Percentiles rank a stretch among this genome's conserved stretches.
phyloP scores from a whole-genome alignment of 129 eudicot genomes.

The Centaurea solstitialis region DNA sequence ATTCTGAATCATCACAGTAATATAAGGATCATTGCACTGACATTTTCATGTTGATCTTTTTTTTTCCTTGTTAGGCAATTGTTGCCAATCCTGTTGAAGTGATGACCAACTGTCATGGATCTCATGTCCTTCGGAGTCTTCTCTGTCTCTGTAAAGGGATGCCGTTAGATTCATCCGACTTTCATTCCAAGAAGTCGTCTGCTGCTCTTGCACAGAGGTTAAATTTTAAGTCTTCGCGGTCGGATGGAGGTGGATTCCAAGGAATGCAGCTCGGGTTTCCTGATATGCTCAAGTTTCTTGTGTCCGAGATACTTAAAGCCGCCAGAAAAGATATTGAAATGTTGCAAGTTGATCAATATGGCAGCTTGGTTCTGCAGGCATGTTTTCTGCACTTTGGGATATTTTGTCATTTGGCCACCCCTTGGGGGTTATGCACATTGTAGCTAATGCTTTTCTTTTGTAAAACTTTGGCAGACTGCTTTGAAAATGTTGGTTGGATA shows the following conservation, averaged over 20 bases:
- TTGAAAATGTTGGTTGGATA: slow-evolving; percentile 72
- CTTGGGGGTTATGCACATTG: not conserved
- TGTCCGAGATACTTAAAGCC: slow-evolving; percentile 68
- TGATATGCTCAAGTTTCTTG: slow-evolving; percentile 63
- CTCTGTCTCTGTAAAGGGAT: slow-evolving; percentile 90
- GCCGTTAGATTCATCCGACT: slow-evolving; percentile 69
- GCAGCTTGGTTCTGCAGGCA: slow-evolving; percentile 95
- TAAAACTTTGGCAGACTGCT: slow-evolving; percentile 62
- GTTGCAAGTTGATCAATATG: slow-evolving; percentile 74
- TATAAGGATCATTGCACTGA: not conserved
- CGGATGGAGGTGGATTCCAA: slow-evolving; percentile 32
- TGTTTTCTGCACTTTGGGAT: slow-evolving; percentile 9
- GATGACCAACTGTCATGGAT: slow-evolving; percentile 85
- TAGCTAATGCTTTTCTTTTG: slow-evolving; percentile 11
- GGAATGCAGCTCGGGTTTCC: slow-evolving; percentile 59
- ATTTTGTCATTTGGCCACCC: not conserved
- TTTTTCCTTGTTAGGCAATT: slow-evolving; percentile 48
- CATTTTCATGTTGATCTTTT: not conserved
- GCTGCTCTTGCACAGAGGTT: slow-evolving; percentile 65
- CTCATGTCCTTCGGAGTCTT: slow-evolving; percentile 94
- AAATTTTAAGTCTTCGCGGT: slow-evolving; percentile 46
- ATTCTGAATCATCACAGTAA: not conserved
- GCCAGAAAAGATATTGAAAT: slow-evolving; percentile 49
- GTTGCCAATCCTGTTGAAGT: slow-evolving; percentile 73
- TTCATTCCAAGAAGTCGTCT: slow-evolving; percentile 73